A percentile compares a stretch with the other conserved stretches of the same genome.
These are phyloP conservation scores for Blastobotrys parvus DNA, from an alignment of 805 yeast species.

Conservation along the genomic window DNA sequence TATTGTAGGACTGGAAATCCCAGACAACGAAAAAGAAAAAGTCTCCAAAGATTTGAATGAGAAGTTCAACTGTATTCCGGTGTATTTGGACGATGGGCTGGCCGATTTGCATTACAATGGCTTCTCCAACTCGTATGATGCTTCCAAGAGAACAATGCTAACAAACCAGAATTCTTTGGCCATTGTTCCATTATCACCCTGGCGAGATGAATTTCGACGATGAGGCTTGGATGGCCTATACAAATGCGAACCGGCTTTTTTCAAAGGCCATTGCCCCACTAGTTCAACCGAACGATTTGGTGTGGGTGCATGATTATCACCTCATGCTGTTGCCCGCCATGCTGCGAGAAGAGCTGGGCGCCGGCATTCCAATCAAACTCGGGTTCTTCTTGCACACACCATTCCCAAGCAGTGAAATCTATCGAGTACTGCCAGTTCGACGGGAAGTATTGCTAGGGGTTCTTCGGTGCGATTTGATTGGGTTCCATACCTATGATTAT, in stretches of 20 bases:
- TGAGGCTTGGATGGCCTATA: conserved; percentile 95
- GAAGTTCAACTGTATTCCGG: conserved; percentile 84
- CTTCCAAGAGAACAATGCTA: background rate
- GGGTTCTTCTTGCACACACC: conserved; percentile 98
- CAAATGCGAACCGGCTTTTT: conserved; percentile 81
- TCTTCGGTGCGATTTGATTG: conserved; percentile 86
- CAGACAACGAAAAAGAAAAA: conserved; percentile 58
- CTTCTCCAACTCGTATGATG: conserved; percentile 82
- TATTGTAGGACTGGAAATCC: conserved; percentile 50
- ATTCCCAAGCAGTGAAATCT: conserved; percentile 94
- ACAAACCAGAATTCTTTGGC: conserved; percentile 94
- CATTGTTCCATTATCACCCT: conserved; percentile 96
- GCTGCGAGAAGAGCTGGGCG: conserved; percentile 52
- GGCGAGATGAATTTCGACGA: conserved; percentile 99
- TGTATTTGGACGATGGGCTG: conserved; percentile 76
- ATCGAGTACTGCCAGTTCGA: conserved; percentile 91
- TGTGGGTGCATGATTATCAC: conserved; percentile 98
- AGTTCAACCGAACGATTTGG: conserved; percentile 73
- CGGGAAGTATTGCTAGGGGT: conserved; percentile 88
- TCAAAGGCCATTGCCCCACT: conserved; percentile 63
- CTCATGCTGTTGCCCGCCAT: conserved; percentile 89
- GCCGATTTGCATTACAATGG: conserved; percentile 97
- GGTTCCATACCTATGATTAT: conserved; percentile 98
- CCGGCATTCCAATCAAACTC: conserved; percentile 47
- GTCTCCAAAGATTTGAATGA: conserved; percentile 64